These are phyloP conservation scores for Nitzschia inconspicua DNA, from an alignment of 108 stramenopile species.

Conservation along the genomic window DNA sequence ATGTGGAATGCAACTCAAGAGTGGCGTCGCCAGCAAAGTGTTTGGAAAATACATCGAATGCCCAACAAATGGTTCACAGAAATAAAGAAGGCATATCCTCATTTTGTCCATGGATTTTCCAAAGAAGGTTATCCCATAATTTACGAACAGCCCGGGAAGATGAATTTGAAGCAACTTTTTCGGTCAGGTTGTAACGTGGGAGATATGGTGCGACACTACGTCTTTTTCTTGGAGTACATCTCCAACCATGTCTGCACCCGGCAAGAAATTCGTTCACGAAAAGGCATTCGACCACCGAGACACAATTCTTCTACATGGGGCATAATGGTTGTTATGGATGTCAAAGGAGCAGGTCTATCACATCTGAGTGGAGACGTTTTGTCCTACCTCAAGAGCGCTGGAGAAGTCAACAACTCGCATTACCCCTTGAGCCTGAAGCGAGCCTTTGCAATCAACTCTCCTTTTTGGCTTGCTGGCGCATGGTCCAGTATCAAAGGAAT, in stretches of 20 bases:
- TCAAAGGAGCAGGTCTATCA: conserved; percentile 38
- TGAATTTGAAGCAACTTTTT: conserved; percentile 57
- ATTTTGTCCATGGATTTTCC: conserved; percentile 49
- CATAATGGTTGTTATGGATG: conserved; percentile 60
- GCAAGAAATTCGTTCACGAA: conserved; percentile 3
- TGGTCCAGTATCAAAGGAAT: conserved; percentile 38
- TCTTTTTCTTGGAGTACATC: conserved; percentile 57
- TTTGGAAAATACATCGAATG: conserved; percentile 45
- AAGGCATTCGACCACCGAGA: background rate
- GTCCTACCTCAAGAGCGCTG: conserved; percentile 48
- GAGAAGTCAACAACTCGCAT: conserved; percentile 50
- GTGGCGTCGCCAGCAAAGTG: conserved; percentile 39
- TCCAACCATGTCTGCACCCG: conserved; percentile 31
- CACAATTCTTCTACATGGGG: conserved; percentile 32
- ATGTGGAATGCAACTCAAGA: conserved; percentile 43
- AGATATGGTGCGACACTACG: conserved; percentile 61
- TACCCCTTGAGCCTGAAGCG: conserved; percentile 49
- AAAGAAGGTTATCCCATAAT: conserved; percentile 48
- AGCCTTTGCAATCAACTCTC: conserved; percentile 47
- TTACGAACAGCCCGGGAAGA: conserved; percentile 56
- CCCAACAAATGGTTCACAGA: conserved; percentile 48
- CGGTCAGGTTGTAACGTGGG: conserved; percentile 38
- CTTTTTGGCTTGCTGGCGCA: conserved; percentile 52
- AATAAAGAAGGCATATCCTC: conserved; percentile 57
- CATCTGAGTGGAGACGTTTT: conserved; percentile 54